These are phyloP conservation scores for Metschnikowia henanensis DNA, from an alignment of 805 yeast species.

Conservation along the genomic window DNA sequence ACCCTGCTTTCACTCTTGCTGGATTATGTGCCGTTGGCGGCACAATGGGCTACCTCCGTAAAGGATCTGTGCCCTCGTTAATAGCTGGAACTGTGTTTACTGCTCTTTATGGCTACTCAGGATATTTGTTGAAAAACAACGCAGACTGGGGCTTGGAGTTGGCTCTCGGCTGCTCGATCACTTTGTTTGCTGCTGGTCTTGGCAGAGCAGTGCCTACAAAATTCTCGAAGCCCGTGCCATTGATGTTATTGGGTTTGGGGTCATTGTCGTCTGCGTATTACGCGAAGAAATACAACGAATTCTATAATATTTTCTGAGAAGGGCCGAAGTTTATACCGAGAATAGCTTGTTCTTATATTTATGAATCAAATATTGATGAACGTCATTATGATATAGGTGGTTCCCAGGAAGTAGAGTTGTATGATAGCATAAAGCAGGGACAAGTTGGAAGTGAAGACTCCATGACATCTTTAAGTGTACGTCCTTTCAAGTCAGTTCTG, in stretches of 20 bases:
- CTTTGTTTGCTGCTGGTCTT: conserved; percentile 71
- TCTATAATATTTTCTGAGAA: conserved; percentile 46
- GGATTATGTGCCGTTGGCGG: conserved; percentile 73
- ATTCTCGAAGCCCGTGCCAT: conserved; percentile 75
- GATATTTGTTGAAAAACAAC: conserved; percentile 71
- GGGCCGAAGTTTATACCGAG: no score
- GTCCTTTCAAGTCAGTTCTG: no score
- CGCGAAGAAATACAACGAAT: conserved; percentile 71
- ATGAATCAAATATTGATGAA: no score
- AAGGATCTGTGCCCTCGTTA: conserved; percentile 77
- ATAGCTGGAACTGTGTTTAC: conserved; percentile 71
- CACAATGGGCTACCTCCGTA: conserved; percentile 61
- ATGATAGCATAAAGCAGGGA: no score
- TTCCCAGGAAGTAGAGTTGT: no score
- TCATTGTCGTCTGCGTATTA: conserved; percentile 65
- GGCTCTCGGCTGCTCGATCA: conserved; percentile 69
- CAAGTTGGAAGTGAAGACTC: no score
- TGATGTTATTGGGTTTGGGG: conserved; percentile 66
- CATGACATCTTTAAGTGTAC: no score
- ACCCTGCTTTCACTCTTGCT: conserved; percentile 72
- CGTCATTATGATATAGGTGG: no score
- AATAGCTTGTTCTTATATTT: no score
- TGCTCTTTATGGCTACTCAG: conserved; percentile 62
- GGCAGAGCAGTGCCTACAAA: conserved; percentile 61
- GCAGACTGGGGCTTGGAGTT: conserved; percentile 79